Conservation (phyloP, 495 filamentous ascomycete species). For the Penicillium bialowiezense region DNA sequence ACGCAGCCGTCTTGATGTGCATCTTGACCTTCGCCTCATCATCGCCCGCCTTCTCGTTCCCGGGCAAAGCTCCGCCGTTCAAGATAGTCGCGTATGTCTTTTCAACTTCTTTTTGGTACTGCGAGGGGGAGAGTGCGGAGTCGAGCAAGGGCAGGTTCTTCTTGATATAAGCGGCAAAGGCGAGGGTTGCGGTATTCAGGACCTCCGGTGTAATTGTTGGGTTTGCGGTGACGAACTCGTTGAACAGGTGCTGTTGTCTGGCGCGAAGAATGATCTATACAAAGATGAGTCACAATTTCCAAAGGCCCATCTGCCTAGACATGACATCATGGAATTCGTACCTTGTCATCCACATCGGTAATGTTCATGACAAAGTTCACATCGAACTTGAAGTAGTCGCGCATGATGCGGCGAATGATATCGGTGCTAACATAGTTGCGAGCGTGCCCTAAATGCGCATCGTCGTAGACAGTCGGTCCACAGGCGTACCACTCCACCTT, state of each 20-base stretch:
- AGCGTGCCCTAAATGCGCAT: constrained; percentile 86
- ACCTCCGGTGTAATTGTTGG: constrained; percentile 48
- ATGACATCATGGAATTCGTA: constrained; percentile 20
- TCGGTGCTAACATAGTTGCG: constrained; percentile 94
- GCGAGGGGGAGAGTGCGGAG: constrained; percentile 32
- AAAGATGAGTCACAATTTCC: constrained; percentile 8
- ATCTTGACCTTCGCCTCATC: constrained; percentile 88
- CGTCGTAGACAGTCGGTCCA: constrained; percentile 91
- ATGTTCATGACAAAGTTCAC: constrained; percentile 96
- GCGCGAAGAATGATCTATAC: constrained; percentile 77
- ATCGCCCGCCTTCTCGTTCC: constrained; percentile 64
- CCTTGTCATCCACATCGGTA: constrained; percentile 92
- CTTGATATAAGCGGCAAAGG: constrained; percentile 69
- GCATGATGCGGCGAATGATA: constrained; percentile 83
- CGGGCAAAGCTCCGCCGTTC: constrained; percentile 49
- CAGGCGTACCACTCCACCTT: constrained; percentile 87
- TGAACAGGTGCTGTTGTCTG: constrained; percentile 72
- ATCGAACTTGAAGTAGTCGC: constrained; percentile 81
- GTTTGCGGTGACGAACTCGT: constrained; percentile 47
- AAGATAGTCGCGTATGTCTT: constrained; percentile 61
- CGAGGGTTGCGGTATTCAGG: constrained; percentile 56
- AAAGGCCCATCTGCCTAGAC: background rate
- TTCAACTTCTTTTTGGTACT: constrained; percentile 55
- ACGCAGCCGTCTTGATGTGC: constrained; percentile 76
- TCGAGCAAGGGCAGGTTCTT: constrained; percentile 71